Base-by-base conservation (phyloP, 495 filamentous ascomycete species). In the Apiosordaria backusii region DNA sequence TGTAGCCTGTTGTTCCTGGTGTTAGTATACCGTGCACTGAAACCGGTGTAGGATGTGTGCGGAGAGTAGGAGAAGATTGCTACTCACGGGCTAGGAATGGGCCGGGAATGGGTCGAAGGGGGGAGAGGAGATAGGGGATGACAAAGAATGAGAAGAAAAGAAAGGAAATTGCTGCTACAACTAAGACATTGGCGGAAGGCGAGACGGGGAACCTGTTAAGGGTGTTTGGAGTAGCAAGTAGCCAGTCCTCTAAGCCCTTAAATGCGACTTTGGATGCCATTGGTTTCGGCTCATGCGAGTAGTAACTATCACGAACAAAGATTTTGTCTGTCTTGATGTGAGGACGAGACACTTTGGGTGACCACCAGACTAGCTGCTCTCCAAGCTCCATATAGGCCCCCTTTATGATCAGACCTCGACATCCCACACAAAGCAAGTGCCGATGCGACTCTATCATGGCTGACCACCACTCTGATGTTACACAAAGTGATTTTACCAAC, bases 1-100 rank as follows among this genome's bases (percentile, higher is more conserved):
- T 76, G 29, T 50, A 74, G n/a, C 50, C 71, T 73, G 19, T 45
- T 18, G 10, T 45, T 1, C 4, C 10, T 0, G 24, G 4, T 35
- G 58, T 63, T 13, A 22, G 52, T 23, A 19, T 18, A n/a, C 19
- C 52, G 4, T 13, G 4, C 22, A 55, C 40, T n/a, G n/a, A n/a
- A n/a, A n/a, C n/a, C n/a, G n/a, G n/a, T n/a, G 9, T 2, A 9
- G 9, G 35, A 45, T 13, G n/a, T 10, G 52, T 55, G 6, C 7
- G 10, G 18, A 55, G 18, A 0, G 10, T 21, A 7, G 18, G n/a
- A 22, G 52, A 55, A n/a, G 22, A 3, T 2, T 19, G n/a, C 4
- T 1, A 19, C 52, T 55, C 21, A 55, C 52, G n/a, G 52, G 52
- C 52, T 5, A 55, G 52, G 4, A 23, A 21, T 23, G 52, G 52